Evolutionary conservation across 2,329 filamentous ascomycete genomes (phyloP), one percentile per base, ranked within the genome.

Genomic region (Aspergillus japonicus): DNA sequence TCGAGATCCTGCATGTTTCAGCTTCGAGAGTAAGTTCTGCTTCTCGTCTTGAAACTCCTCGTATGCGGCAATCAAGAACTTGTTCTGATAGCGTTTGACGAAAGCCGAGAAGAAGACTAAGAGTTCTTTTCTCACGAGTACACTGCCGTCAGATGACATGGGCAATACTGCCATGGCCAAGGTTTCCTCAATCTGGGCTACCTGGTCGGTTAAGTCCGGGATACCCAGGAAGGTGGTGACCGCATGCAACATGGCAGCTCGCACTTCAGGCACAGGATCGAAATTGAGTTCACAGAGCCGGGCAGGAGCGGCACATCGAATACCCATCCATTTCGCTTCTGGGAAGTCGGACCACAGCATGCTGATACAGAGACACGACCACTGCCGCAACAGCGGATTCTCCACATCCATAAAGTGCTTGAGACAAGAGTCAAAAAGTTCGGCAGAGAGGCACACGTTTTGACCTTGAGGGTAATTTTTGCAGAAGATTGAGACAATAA

Each of bases 401-500:
- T 96, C 89, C 59, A 89, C 86, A 72, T 97, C 95, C 62, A 87
- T 85, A 47, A 98, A 81, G 75, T 98, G 93, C 5, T 85, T 82
- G 47, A 98, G 79, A 72, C 94, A 98, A 67, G 89, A 94, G 42
- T 89, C 87, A 81, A 98, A 94, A 63, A 98, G 88, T 65, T 96
- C 93, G 0, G 89, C 90, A 66, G 91, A 91, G 67, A 97, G 88
- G 72, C 93, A 97, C 11, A 96, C 93, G 54, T 89, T 89, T 75
- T 97, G 93, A 2, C 94, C 95, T 63, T 95, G 91, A 64, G 89
- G 90, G 76, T 96, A 96, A 64, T 90, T 90, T 73, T 95, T 96
- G 85, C 95, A 99, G 64, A 99, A 92, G 85, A 97, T 96, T 26
- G 94, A 90, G 47, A 98, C 86, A 62, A 99, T 96, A 73, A 99